Base-by-base conservation (phyloP, 352 stramenopile genomes). In the Globisporangium paddicum region DNA sequence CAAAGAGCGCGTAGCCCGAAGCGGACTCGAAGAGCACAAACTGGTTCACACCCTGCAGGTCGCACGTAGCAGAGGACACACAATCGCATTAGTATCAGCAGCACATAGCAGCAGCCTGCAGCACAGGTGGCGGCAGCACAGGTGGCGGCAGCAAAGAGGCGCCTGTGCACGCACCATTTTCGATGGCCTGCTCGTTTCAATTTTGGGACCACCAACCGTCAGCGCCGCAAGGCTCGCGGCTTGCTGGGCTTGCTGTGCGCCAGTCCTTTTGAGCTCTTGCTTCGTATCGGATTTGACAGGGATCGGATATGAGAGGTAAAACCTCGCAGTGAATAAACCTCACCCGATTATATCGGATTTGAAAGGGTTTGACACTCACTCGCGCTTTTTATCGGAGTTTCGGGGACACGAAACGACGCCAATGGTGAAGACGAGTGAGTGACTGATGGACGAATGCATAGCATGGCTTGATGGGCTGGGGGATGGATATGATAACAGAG, bases 1-100 rank as follows among this genome's bases (percentile, higher is more conserved):
- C 96, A 66, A 99, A 99, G 45, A 99, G 90, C 48, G 89, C 96
- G 77, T 99, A 99, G 64, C 98, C 98, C 37, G 96, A 98, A 28
- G 98, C 97, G 56, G 91, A 96, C 79, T 99, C 98, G 66, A 98
- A 97, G 52, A 99, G 82, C 51, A 98, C 89, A 66, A 94, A 91
- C 65, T 87, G 86, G 74, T 91, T 93, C 3, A 74, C 70, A 67
- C 70, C 69, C 73, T 82, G 51, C 41, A n/a, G 21, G n/a, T 9
- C 28, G 19, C 40, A 40, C 25, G 7, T 5, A n/a, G 25, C 1
- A 8, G 4, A 48, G 6, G 11, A 38, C 25, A 59, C 38, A 50
- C 10, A 59, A 1, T 28, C 10, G 34, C 34, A n/a, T 57, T 57
- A 57, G 19, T 23, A 42, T 21, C 45, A 37, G 25, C 9, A 25